Evolutionary conservation across 2,329 filamentous ascomycete genomes (phyloP).

Genomic region (Cordyceps tenuipes): DNA sequence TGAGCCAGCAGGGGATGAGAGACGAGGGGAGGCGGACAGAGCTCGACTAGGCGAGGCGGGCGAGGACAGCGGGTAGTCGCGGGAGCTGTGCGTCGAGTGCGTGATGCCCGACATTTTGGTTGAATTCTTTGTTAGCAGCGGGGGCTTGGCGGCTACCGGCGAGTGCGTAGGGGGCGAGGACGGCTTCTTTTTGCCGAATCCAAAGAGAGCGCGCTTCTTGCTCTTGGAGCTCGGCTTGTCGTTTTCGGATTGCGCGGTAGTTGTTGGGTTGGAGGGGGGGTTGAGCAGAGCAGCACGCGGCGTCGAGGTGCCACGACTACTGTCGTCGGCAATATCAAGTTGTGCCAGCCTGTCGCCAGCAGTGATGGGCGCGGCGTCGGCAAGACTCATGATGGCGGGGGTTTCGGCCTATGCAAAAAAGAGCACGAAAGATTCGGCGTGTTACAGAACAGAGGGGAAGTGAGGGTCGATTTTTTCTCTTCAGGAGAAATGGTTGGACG

Average conservation of each 20-base stretch:
- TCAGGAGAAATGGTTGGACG: not conserved
- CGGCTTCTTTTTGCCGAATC: constrained; percentile 54
- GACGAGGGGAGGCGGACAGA: constrained; percentile 61
- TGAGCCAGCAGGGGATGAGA: constrained; percentile 68
- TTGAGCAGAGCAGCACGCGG: constrained; percentile 20
- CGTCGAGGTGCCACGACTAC: constrained; percentile 22
- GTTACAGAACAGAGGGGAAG: not conserved
- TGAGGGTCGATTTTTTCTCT: not conserved
- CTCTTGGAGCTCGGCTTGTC: constrained; percentile 23
- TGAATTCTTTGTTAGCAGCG: constrained; percentile 25
- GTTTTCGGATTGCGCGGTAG: constrained; percentile 22
- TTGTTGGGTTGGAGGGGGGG: constrained; percentile 12
- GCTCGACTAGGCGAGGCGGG: constrained; percentile 59
- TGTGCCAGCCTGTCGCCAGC: constrained; percentile 7
- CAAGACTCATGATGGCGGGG: constrained; percentile 6
- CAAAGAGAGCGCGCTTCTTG: constrained; percentile 52
- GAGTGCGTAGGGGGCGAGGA: constrained; percentile 13
- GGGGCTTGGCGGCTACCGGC: constrained; percentile 23
- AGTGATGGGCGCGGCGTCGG: constrained; percentile 10
- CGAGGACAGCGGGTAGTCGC: constrained; percentile 34
- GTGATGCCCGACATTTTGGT: constrained; percentile 33
- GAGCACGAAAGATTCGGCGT: not conserved
- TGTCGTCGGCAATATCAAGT: constrained; percentile 19
- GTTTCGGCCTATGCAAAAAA: not conserved
- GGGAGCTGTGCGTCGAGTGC: constrained; percentile 30